Conservation (phyloP, 441 rosid species). For the Rhodomyrtus psidioides region DNA sequence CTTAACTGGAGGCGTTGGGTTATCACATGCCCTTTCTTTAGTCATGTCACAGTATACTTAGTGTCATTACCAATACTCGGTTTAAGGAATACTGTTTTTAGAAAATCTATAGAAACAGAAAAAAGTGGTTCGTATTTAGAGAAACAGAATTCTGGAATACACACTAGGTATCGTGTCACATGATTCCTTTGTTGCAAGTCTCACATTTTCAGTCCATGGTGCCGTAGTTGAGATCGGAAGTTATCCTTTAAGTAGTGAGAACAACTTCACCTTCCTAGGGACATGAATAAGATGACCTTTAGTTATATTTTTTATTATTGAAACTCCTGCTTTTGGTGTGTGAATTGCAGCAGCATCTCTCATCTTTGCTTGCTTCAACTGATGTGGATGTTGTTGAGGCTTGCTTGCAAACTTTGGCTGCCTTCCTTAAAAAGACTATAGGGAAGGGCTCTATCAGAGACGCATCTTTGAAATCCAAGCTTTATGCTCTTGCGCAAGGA, state of each 20-base stretch:
- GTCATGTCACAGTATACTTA: background rate
- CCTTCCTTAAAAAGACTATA: conserved; percentile 74
- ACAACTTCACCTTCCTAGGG: background rate
- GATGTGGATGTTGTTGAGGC: conserved; percentile 98
- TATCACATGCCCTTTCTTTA: background rate
- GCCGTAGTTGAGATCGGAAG: background rate
- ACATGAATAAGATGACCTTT: background rate
- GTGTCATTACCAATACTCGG: background rate
- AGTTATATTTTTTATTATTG: conserved; percentile 1
- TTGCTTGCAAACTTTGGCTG: conserved; percentile 83
- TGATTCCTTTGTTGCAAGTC: background rate
- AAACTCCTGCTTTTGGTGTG: conserved; percentile 7
- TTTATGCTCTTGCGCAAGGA: conserved; percentile 98
- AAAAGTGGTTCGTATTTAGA: background rate
- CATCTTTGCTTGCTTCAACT: conserved; percentile 85
- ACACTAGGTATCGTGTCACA: background rate
- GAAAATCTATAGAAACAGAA: background rate
- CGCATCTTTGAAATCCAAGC: conserved; percentile 63
- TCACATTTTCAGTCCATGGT: background rate
- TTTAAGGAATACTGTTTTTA: background rate
- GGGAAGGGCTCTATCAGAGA: conserved; percentile 87
- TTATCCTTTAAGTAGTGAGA: background rate
- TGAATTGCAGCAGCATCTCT: conserved; percentile 91
- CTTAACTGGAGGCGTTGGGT: background rate
- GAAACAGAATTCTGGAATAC: background rate